Base-by-base conservation (phyloP, 139 green algal species). In the Chlorella sp. region DNA sequence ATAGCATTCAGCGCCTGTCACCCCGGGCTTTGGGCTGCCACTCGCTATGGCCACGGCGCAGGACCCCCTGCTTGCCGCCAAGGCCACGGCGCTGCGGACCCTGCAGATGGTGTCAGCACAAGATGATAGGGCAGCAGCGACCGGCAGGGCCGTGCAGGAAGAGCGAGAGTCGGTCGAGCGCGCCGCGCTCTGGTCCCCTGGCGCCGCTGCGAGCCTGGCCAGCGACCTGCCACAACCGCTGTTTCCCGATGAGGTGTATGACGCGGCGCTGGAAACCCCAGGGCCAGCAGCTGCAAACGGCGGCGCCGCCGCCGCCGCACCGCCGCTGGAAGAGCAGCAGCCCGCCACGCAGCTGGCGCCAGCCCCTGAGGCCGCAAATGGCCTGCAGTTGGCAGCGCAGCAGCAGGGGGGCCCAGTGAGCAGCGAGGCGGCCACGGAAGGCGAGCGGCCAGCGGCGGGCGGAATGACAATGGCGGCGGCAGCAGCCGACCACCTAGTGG, bases 361-460 rank as follows among this genome's bases (percentile, higher is more conserved):
- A 55, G 12, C 32, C 34, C 17, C 34, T 64, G 25, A 20, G 51
- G 51, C 51, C 11, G 13, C 51, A 60, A 80, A 72, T 9, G 80
- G 68, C 20, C 51, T 34, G 23, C 69, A 79, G 80, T 32, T 73
- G 47, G 80, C 80, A 30, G 51, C 55, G 17, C 6, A 44, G 78
- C 38, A 25, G 38, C 78, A 25, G 30, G 38, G 25, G 21, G 3
- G 38, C 11, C 41, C 15, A 60, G 51, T 23, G 11, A 21, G 51
- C 51, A 21, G 51, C 51, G 51, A 60, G 51, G 51, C 51, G 21
- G 12, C 51, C 51, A 21, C 21, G 51, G 51, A 60, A 60, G 51
- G 18, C 15, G 51, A 60, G 51, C 51, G 21, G 51, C 51, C 51
- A 2, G 13, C 51, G 7, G 60, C 60, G 6, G 38, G 38, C 15